These are phyloP conservation scores for Aspergillus proliferans DNA, from an alignment of 2,329 filamentous ascomycete genomes.

Conservation along the genomic window DNA sequence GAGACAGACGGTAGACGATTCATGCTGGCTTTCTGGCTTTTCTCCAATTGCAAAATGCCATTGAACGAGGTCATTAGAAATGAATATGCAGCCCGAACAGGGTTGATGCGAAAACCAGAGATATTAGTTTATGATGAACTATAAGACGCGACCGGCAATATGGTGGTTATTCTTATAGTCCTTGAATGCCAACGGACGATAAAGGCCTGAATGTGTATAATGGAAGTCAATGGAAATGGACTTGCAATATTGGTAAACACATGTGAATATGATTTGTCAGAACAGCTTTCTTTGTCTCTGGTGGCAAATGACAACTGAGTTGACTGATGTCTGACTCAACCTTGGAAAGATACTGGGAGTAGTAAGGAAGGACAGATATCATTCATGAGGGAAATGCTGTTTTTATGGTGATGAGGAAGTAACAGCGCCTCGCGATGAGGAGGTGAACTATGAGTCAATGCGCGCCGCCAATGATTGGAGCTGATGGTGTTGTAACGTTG, in stretches of 20 bases:
- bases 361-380: not conserved
- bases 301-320: constrained; percentile 17
- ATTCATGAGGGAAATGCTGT: constrained; percentile 1
- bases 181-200: constrained; percentile 13
- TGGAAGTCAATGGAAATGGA: constrained; percentile 25
- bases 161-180: not conserved
- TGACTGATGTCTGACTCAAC: not conserved
- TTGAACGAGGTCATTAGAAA: constrained; percentile 23
- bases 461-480: constrained; percentile 10
- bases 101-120: not conserved
- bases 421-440: constrained; percentile 1
- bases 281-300: constrained; percentile 13
- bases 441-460: constrained; percentile 18
- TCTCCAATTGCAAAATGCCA: constrained; percentile 15
- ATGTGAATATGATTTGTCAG: constrained; percentile 23
- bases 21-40: constrained; percentile 29
- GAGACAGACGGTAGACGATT: constrained; percentile 38
- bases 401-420: not conserved
- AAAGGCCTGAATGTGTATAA: constrained; percentile 13
- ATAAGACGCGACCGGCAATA: not conserved
- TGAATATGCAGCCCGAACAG: not conserved
- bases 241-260: constrained; percentile 13
- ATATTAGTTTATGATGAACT: not conserved
- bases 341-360: not conserved
- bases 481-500: constrained; percentile 10